Evolutionary conservation across 2,329 filamentous ascomycete genomes (phyloP).

Genomic region (Grosmannia clavigera): DNA sequence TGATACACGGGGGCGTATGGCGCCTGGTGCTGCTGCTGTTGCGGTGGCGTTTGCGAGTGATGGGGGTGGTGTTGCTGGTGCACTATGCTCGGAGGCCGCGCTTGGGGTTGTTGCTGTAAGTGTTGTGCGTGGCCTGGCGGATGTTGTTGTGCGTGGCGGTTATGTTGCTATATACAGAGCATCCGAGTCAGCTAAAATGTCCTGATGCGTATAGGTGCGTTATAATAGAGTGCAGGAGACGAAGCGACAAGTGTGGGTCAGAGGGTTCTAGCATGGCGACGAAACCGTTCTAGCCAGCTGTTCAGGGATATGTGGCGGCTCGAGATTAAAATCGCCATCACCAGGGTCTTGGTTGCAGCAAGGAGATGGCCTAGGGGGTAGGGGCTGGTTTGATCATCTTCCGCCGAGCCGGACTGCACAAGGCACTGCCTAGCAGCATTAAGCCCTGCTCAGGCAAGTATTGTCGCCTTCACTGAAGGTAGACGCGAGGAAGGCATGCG

Average conservation of each 20-base stretch:
- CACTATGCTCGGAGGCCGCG: constrained; percentile 59
- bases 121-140: constrained; percentile 46
- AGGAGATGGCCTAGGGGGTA: not conserved
- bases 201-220: not conserved
- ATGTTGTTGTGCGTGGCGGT: constrained; percentile 60
- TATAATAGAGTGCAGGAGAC: not conserved
- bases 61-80: constrained; percentile 58
- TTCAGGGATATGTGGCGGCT: no score
- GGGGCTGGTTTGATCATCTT: not conserved
- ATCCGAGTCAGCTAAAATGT: constrained; percentile 20
- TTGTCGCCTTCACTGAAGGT: not conserved
- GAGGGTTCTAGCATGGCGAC: not conserved
- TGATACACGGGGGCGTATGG: constrained; percentile 62
- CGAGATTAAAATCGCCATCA: not conserved
- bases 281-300: no score
- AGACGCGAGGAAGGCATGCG: not conserved
- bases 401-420: not conserved
- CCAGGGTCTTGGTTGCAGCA: not conserved
- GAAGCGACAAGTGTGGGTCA: no score
- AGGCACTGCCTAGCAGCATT: no score
- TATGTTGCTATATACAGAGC: constrained; percentile 57
- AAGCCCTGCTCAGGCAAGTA: not conserved
- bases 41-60: constrained; percentile 27
- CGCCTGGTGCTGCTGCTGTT: constrained; percentile 45
- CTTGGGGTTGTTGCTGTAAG: constrained; percentile 54